Conservation (phyloP, 805 yeast species). For the Suhomyces faveliae region DNA sequence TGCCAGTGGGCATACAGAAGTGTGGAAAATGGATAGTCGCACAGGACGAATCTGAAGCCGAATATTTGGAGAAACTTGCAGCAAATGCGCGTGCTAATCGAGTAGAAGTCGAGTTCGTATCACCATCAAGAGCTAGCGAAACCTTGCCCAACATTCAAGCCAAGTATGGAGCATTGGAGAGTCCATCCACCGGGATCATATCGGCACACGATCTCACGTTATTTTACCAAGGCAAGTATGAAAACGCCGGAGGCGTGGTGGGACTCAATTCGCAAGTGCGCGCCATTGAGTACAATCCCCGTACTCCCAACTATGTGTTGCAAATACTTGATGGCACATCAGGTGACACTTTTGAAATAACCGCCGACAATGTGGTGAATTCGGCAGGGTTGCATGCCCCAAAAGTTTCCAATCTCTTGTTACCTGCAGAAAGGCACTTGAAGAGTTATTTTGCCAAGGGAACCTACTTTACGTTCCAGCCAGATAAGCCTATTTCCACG, state of each 20-base stretch:
- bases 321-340: slow-evolving; percentile 27
- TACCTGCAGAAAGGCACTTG: slow-evolving; percentile 60
- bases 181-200: slow-evolving; percentile 83
- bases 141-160: slow-evolving; percentile 72
- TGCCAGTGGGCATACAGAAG: slow-evolving; percentile 48
- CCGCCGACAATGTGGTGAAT: slow-evolving; percentile 62
- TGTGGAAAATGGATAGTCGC: slow-evolving; percentile 92
- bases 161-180: slow-evolving; percentile 56
- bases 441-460: slow-evolving; percentile 78
- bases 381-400: slow-evolving; percentile 82
- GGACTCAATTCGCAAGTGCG: slow-evolving; percentile 62
- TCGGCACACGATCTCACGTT: slow-evolving; percentile 76
- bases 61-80: slow-evolving; percentile 55
- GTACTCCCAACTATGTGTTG: slow-evolving; percentile 21
- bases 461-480: slow-evolving; percentile 63
- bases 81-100: slow-evolving; percentile 49
- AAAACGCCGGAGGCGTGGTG: slow-evolving; percentile 59
- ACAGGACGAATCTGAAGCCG: slow-evolving; percentile 62
- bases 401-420: slow-evolving; percentile 61
- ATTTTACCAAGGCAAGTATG: slow-evolving; percentile 54
- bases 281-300: slow-evolving; percentile 28
- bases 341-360: slow-evolving; percentile 38
- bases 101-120: slow-evolving; percentile 57
- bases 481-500: slow-evolving; percentile 40
- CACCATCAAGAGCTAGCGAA: slow-evolving; percentile 41